phyloP scores from a whole-genome alignment of 129 eudicot species.

The Flaveria linearis region DNA sequence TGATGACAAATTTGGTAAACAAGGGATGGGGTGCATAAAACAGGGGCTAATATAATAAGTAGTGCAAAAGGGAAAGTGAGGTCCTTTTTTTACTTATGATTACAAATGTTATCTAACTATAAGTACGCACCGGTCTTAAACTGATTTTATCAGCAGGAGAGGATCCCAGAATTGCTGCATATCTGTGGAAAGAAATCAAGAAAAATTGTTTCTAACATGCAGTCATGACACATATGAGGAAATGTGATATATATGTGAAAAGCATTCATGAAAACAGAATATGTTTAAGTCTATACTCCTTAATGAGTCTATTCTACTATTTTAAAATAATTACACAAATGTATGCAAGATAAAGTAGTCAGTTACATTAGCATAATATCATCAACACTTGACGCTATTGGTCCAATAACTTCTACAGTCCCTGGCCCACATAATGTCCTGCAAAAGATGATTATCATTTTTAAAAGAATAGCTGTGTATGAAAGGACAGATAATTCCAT shows the following conservation, averaged over 20 bases:
- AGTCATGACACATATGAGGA: background rate
- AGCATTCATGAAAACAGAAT: background rate
- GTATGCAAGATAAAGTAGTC: background rate
- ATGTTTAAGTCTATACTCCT: background rate
- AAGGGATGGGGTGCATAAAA: conserved; percentile 60
- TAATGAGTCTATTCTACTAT: no score
- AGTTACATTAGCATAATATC: conserved; percentile 85
- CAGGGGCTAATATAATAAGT: background rate
- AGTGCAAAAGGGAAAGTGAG: background rate
- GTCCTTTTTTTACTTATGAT: background rate
- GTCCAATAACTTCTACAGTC: conserved; percentile 85
- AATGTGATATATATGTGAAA: background rate
- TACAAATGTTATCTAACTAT: background rate
- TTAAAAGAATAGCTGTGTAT: background rate
- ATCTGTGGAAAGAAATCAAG: conserved; percentile 55
- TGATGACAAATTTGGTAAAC: conserved; percentile 70
- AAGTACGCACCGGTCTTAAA: conserved; percentile 51
- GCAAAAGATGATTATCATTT: background rate
- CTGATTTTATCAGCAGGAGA: conserved; percentile 61
- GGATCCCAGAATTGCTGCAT: conserved; percentile 86
- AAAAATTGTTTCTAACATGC: background rate
- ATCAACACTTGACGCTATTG: conserved; percentile 83
- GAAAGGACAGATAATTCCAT: background rate
- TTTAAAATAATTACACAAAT: conserved; percentile 20
- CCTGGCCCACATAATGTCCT: conserved; percentile 64